These are phyloP conservation scores for Phaeosphaeria sp. DNA, from an alignment of 2,329 filamentous ascomycete genomes.

Conservation along the genomic window DNA sequence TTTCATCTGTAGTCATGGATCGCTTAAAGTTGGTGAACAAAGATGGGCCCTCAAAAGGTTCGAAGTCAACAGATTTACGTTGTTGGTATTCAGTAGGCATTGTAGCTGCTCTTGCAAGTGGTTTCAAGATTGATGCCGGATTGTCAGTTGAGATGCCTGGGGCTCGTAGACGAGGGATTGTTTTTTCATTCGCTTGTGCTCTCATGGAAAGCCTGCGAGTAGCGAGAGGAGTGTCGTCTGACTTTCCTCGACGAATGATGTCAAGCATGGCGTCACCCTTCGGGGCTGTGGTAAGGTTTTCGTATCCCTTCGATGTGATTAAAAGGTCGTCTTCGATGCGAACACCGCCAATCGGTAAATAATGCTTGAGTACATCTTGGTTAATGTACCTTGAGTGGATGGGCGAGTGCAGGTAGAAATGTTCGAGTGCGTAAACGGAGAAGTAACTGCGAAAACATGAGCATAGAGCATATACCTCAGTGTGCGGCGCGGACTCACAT, in stretches of 20 bases:
- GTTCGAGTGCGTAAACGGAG: constrained; percentile 82
- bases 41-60: constrained; percentile 25
- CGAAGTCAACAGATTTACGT: constrained; percentile 21
- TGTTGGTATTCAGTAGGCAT: constrained; percentile 18
- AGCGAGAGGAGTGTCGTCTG: constrained; percentile 2
- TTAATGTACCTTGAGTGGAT: constrained; percentile 80
- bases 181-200: constrained; percentile 1
- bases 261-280: constrained; percentile 72
- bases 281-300: constrained; percentile 75
- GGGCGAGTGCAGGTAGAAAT: constrained; percentile 74
- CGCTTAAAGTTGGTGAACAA: constrained; percentile 28
- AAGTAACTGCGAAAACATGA: constrained; percentile 73
- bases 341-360: constrained; percentile 82
- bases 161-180: constrained; percentile 26
- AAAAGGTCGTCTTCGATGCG: constrained; percentile 76
- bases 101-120: constrained; percentile 29
- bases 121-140: constrained; percentile 16
- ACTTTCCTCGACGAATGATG: constrained; percentile 52
- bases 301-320: constrained; percentile 70
- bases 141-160: constrained; percentile 31
- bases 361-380: constrained; percentile 72
- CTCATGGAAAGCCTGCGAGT: not conserved
- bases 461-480: not conserved
- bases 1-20: constrained; percentile 33
- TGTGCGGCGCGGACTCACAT: constrained; percentile 39